Evolutionary conservation across 352 stramenopile species (phyloP), one percentile per base, ranked within the genome.

Genomic region (Pythium phragmitis): DNA sequence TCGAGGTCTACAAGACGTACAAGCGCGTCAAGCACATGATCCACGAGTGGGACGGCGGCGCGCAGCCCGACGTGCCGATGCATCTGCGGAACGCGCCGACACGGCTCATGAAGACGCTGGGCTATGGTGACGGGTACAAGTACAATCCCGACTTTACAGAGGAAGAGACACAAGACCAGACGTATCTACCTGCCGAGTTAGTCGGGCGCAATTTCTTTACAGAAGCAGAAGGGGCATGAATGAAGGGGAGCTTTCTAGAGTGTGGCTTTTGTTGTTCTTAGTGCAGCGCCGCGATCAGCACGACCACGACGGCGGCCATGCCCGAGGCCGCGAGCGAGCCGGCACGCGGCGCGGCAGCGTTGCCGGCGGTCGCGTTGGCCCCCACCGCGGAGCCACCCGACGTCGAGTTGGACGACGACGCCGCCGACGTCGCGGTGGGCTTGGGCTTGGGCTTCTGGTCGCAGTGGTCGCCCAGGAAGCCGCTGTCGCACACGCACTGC

Each of bases 1-100:
- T 95, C 48, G 88, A 96, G 54, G 73, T 92, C 36, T 92, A 94
- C 69, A 75, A 75, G 48, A 85, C 88, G 2, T 94, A 94, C 75
- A 91, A 92, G n/a, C 70, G 75, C 4, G 82, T 85, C 14, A 91
- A 91, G 59, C 70, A 80, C 46, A 74, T 76, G 19, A 84, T 96
- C 26, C 68, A 69, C 6, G 74, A 77, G 36, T 87, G 79, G 73
- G 60, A 77, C 50, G 65, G 70, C 28, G 82, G 84, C 13, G 70
- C 80, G 13, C 67, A 82, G 39, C 87, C 86, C 0, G 79, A 92
- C 43, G 88, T 96, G 12, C 88, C 88, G 6, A 58, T 95, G 41
- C 88, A 95, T 47, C 64, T 95, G 8, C 79, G 88, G 23, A 96
- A 95, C 48, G 86, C 88, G 6, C 87, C 86, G 0, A 96, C 87